Evolutionary conservation across 169 alveolate genomes (phyloP), one percentile per base, ranked within the genome.

Genomic region (Cystoisospora suis): DNA sequence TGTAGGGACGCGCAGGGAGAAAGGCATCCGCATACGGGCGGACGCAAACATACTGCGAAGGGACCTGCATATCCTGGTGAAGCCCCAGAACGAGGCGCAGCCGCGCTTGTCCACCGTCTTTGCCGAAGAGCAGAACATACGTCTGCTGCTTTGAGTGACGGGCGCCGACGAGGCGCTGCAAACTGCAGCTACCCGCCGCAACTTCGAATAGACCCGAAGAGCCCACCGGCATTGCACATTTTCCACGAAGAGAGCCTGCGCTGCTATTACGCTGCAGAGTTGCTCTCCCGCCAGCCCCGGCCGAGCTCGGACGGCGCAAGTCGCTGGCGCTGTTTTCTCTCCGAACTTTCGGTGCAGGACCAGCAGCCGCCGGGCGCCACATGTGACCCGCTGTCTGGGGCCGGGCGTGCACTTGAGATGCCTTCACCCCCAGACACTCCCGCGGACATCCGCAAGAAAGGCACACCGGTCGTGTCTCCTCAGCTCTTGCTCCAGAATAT

Each of bases 31-130:
- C 88, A 56, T 44, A 89, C 6, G 86, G 90, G 17, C 59, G 65
- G 1, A 81, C 93, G 38, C 90, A 89, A n/a, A 89, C 90, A 45
- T 89, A 89, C 90, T 89, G 93, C 81, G 87, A 72, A 15, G 93
- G 93, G 0, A 89, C 86, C 58, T 89, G 93, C 93, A 89, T 80
- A 77, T 89, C 93, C 80, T 87, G 47, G 80, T 89, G 93, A 53
- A 89, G 80, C 20, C 93, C 93, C n/a, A 89, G 86, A 23, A 77
- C 81, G 42, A 89, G 86, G 17, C 90, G 61, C 70, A 89, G 93
- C 69, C 92, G 83, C 56, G 75, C 72, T 87, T 40, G 69, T 53
- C 92, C 92, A 59, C 44, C 23, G 75, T 44, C 27, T n/a, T 81
- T 65, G 15, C 77, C 85, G 58, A 89, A 89, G 58, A 89, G 80